Conservation (phyloP, 2,329 filamentous ascomycete genomes). For the Podosphaera aphanis region DNA sequence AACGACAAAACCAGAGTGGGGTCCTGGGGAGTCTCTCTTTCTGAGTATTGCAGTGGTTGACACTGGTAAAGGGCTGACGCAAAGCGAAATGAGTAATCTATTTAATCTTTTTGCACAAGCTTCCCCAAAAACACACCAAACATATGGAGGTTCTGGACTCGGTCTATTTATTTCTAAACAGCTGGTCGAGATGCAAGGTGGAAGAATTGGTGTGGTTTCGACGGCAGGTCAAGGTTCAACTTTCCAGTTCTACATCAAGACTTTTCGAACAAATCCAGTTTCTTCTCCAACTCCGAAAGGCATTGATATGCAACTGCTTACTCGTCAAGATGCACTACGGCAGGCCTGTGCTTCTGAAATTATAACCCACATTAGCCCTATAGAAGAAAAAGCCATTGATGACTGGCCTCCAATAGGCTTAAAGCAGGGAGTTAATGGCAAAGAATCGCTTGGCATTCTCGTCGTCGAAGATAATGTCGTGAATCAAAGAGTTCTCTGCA, state of each 20-base stretch:
- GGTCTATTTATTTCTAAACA: slow-evolving; percentile 62
- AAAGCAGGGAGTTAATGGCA: background rate
- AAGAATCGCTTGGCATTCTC: background rate
- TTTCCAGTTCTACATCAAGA: slow-evolving; percentile 45
- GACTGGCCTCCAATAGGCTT: background rate
- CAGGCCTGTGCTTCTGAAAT: background rate
- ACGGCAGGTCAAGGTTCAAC: slow-evolving; percentile 45
- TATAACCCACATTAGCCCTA: background rate
- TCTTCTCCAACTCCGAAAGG: slow-evolving; percentile 11
- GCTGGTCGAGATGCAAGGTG: slow-evolving; percentile 57
- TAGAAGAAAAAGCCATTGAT: background rate
- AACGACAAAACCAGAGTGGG: slow-evolving; percentile 28
- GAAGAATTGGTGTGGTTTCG: slow-evolving; percentile 53
- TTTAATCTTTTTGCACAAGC: slow-evolving; percentile 66
- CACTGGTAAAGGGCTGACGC: slow-evolving; percentile 49
- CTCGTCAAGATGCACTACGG: slow-evolving; percentile 7
- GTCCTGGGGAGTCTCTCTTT: slow-evolving; percentile 44
- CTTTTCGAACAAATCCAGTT: slow-evolving; percentile 6
- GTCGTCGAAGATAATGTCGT: slow-evolving; percentile 45
- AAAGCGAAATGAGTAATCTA: slow-evolving; percentile 47
- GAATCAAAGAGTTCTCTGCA: slow-evolving; percentile 39
- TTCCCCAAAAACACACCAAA: slow-evolving; percentile 55
- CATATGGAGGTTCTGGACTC: slow-evolving; percentile 58
- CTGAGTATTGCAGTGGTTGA: slow-evolving; percentile 54
- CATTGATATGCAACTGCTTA: slow-evolving; percentile 5